Percentiles rank a stretch among this genome's conserved stretches.
Evolutionary conservation across 2,329 filamentous ascomycete genomes (phyloP).

Genomic region (Ophiosphaerella herpotricha): DNA sequence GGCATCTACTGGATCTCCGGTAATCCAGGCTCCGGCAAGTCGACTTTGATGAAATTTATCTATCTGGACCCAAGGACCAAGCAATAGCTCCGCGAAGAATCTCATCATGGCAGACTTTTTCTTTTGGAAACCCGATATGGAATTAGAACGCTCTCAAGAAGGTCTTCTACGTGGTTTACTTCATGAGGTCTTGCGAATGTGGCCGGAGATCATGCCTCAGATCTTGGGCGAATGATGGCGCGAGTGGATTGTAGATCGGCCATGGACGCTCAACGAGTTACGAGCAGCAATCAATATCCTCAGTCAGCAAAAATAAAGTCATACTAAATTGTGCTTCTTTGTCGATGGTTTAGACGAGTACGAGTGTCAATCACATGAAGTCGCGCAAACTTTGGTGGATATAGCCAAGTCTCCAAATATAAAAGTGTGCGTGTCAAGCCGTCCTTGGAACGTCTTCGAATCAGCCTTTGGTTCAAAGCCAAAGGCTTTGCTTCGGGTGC

Average conservation of each 20-base stretch:
- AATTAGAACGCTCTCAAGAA: slow-evolving; percentile 2
- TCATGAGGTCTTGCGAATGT: neutral
- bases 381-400: slow-evolving; percentile 22
- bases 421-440: slow-evolving; percentile 12
- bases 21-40: slow-evolving; percentile 55
- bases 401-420: neutral
- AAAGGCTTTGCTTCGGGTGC: neutral
- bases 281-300: neutral
- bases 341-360: slow-evolving; percentile 5
- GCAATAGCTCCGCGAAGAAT: neutral
- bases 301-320: neutral
- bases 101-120: neutral
- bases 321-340: slow-evolving; percentile 6
- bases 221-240: neutral
- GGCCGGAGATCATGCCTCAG: neutral
- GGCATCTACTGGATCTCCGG: slow-evolving; percentile 46
- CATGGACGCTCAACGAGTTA: neutral
- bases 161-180: slow-evolving; percentile 4
- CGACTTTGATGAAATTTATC: slow-evolving; percentile 48
- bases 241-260: neutral
- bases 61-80: neutral
- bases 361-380: slow-evolving; percentile 8
- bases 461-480: slow-evolving; percentile 1
- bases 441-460: slow-evolving; percentile 11
- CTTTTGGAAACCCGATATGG: slow-evolving; percentile 4